Evolutionary conservation across 805 yeast genomes (phyloP), one percentile per base, ranked within the genome.

Genomic region (Henningerozyma blattae): DNA sequence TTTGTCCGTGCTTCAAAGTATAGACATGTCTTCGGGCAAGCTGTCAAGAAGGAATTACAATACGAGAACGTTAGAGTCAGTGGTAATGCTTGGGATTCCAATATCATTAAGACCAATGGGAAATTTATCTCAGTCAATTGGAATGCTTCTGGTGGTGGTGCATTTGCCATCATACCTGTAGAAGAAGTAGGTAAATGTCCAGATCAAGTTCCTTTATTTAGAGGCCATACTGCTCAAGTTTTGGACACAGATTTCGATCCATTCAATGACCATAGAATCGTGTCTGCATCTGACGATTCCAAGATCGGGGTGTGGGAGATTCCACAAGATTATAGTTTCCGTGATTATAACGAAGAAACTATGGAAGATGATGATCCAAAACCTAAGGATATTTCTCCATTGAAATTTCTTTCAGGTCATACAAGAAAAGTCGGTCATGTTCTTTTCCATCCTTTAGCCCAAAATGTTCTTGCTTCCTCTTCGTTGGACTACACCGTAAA

Each of bases 131-230:
- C 95, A 1, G 79, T 86, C 43, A 86, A 84, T 56, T 86, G 95
- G 95, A 85, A 83, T 38, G 68, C 95, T 22, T 79, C 94, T 9
- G 97, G 97, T 27, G 97, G 97, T 42, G 99, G 99, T 34, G 93
- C 97, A 0, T 87, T 91, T 64, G 95, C 95, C 1, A 82, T 93
- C 10, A 75, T 91, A 39, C 98, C 98, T 2, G 63, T 84, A 18
- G 54, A 56, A 7, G 95, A 89, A 56, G 77, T 74, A 15, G 97
- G 98, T 8, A 91, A 87, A 54, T 77, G 87, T 6, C 96, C 95
- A 4, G 99, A 91, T 47, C 74, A 78, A 40, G 87, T 86, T 32
- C 91, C 98, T 2, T 67, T 91, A 44, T 91, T 89, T 59, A 75
- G 95, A 49, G 98, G 98, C 13, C 98, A 89, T 57, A 81, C 87